Conservation (phyloP, 352 stramenopile genomes). For the Phytopythium mirpurense region DNA sequence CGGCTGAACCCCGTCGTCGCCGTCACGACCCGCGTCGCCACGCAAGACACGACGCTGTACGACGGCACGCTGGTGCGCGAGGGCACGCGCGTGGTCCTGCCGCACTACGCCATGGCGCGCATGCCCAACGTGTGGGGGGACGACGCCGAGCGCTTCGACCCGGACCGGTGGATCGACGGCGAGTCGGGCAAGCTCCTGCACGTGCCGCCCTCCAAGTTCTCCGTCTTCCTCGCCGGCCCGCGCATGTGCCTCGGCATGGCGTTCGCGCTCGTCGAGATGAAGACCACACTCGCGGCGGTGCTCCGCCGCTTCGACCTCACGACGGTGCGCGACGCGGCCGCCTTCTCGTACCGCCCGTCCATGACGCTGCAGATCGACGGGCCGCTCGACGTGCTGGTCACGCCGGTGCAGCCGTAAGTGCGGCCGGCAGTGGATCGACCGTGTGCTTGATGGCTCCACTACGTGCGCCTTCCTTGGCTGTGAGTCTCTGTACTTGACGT, state of each 20-base stretch:
- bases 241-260: slow-evolving; percentile 69
- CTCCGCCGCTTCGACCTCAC: slow-evolving; percentile 47
- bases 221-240: slow-evolving; percentile 54
- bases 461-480: not conserved
- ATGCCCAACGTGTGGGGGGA: slow-evolving; percentile 55
- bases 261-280: slow-evolving; percentile 57
- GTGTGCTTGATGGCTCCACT: no score
- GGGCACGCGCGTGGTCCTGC: slow-evolving; percentile 50
- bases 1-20: slow-evolving; percentile 57
- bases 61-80: slow-evolving; percentile 60
- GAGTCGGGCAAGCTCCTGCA: slow-evolving; percentile 31
- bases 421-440: no score
- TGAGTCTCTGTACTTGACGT: not conserved
- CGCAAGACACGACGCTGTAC: slow-evolving; percentile 50
- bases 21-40: slow-evolving; percentile 41
- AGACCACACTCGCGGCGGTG: slow-evolving; percentile 49
- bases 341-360: slow-evolving; percentile 35
- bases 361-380: slow-evolving; percentile 44
- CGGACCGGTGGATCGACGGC: slow-evolving; percentile 58
- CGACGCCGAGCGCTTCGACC: slow-evolving; percentile 56
- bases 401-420: not conserved
- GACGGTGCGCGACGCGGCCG: slow-evolving; percentile 30
- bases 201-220: slow-evolving; percentile 60
- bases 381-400: slow-evolving; percentile 19
- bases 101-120: slow-evolving; percentile 56